A percentile compares a stretch with the other conserved stretches of the same genome.
These are phyloP conservation scores for Penicillium robsamsonii DNA, from an alignment of 495 filamentous ascomycete species.

Conservation along the genomic window DNA sequence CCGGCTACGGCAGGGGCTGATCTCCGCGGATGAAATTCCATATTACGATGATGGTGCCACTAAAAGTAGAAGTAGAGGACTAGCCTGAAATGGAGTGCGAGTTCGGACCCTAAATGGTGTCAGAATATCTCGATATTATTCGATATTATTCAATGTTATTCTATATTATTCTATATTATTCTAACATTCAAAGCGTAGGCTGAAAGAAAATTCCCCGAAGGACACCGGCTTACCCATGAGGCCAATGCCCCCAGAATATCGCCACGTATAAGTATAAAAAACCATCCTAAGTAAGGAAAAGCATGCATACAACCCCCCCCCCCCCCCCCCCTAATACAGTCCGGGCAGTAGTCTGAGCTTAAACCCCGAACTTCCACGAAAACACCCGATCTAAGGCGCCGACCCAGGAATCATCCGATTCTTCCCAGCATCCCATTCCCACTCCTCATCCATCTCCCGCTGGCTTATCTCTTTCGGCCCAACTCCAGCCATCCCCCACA, in stretches of 20 bases:
- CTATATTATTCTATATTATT: neutral
- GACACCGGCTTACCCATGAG: neutral
- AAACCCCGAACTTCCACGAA: neutral
- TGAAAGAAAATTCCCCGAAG: neutral
- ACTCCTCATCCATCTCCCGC: constrained; percentile 33
- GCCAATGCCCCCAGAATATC: neutral
- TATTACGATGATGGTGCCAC: neutral
- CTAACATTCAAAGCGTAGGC: neutral
- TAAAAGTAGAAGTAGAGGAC: neutral
- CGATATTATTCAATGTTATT: neutral
- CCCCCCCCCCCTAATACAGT: neutral
- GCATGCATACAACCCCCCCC: neutral
- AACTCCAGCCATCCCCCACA: constrained; percentile 50
- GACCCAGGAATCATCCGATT: constrained; percentile 36
- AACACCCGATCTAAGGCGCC: constrained; percentile 19
- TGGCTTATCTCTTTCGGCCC: constrained; percentile 38
- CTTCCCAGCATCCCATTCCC: constrained; percentile 12
- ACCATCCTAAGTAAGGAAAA: neutral
- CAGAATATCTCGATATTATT: neutral
- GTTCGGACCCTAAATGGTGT: neutral
- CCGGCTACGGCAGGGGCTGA: constrained; percentile 21
- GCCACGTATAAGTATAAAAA: neutral
- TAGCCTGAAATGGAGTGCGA: too few relatives aligned
- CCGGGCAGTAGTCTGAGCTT: neutral
- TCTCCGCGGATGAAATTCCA: constrained; percentile 22